Conservation (phyloP, 2,329 filamentous ascomycete genomes). For the Colletotrichum spinosum region DNA sequence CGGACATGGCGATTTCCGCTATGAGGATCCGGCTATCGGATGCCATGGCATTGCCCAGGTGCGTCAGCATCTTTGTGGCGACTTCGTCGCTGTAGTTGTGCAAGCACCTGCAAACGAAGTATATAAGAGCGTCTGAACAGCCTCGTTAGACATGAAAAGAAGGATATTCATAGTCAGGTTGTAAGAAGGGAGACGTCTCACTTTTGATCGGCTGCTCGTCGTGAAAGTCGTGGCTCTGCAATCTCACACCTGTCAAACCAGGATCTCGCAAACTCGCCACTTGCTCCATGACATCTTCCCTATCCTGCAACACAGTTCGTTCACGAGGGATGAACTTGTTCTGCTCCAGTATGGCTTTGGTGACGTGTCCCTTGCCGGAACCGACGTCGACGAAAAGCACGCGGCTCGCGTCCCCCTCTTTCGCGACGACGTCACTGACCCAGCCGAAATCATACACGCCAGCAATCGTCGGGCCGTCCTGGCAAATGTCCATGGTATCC, state of each 20-base stretch:
- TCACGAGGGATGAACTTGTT: not conserved
- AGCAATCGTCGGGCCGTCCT: not conserved
- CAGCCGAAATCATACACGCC: constrained; percentile 46
- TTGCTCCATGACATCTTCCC: constrained; percentile 36
- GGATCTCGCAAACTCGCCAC: not conserved
- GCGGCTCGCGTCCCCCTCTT: constrained; percentile 13
- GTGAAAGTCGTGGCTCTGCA: constrained; percentile 38
- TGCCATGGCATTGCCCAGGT: constrained; percentile 43
- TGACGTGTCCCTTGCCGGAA: constrained; percentile 44
- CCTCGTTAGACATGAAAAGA: not conserved
- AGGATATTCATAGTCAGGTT: too few relatives aligned
- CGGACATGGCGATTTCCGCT: constrained; percentile 43
- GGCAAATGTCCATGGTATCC: constrained; percentile 26
- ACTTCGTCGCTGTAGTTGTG: constrained; percentile 51
- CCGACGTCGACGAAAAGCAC: constrained; percentile 50
- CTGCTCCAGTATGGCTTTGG: constrained; percentile 21
- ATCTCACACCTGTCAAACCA: not conserved
- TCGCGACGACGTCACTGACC: constrained; percentile 36
- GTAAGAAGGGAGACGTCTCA: not conserved
- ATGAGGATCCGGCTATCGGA: constrained; percentile 46
- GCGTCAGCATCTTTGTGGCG: constrained; percentile 42
- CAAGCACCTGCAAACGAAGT: constrained; percentile 50
- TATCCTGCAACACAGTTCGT: constrained; percentile 37
- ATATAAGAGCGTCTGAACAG: constrained; percentile 47
- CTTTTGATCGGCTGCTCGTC: constrained; percentile 39